Evolutionary conservation across 441 rosid species (phyloP), one percentile per base, ranked within the genome.

Genomic region (Brassica hybrid): DNA sequence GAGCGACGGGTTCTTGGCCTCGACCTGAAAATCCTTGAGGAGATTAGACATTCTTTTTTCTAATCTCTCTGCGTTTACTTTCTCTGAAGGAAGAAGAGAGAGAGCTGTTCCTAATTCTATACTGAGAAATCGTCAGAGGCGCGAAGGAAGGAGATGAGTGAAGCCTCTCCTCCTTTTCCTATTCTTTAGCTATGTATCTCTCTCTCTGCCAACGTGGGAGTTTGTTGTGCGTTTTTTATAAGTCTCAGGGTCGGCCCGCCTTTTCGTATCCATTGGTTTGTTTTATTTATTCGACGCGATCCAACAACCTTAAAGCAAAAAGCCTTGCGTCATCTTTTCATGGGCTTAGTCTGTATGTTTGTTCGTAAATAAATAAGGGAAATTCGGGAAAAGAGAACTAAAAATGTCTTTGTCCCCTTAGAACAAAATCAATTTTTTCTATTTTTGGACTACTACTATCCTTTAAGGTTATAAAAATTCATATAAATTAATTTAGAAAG

Each of bases 21-120:
- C 86, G 14, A 93, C 80, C 38, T 86, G 81, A 75, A 95, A 95
- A 27, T 89, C 95, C 82, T 85, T 82, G 16, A 88, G 71, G 21
- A 77, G 65, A 43, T 32, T 79, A 48, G 90, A 90, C 91, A 92
- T 92, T 45, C 34, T 23, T 17, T 0, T 52, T 11, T 7, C n/a
- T 3, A 1, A 0, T 13, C 14, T 27, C 23, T 18, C 13, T 80
- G 43, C 72, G 72, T 75, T 43, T 57, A 73, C 71, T 62, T 79
- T 68, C 23, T 59, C 57, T 6, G 2, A 7, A 52, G 57, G 52
- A 13, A 52, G 19, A 45, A 52, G 56, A 50, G 18, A 50, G 23
- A 54, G 23, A 54, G 58, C 18, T 57, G 25, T 57, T 57, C 1
- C 12, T 52, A 65, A 18, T 38, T 27, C 8, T 21, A 52, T 16